Evolutionary conservation across 2,329 filamentous ascomycete species (phyloP), one percentile per base, ranked within the genome.

Genomic region (Diplodia mutila): DNA sequence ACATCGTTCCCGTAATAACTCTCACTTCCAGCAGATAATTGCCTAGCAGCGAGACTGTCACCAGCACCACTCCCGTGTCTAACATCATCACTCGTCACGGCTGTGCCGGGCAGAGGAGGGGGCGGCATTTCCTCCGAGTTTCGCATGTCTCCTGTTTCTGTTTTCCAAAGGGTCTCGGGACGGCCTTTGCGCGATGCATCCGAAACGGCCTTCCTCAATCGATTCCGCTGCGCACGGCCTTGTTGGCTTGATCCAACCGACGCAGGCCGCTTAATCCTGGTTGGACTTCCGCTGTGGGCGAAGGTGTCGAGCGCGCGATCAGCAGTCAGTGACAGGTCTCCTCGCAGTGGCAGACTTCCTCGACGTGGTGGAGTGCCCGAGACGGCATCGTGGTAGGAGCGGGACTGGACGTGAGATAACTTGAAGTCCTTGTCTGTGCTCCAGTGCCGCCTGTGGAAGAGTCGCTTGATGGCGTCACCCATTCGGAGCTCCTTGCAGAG

Each of bases 1-100:
- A 77, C 70, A 59, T 75, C 87, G 73, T 90, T 89, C n/a, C 85
- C 87, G 70, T 87, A 89, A 32, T 49, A 67, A 29, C 66, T 71
- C 52, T 74, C 72, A 2, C 70, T 71, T 37, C 72, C 71, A 7
- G 74, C 65, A 6, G 71, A 72, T 39, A 72, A 71, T 52, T 73
- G 67, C 52, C 21, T 72, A 59, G 46, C 70, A 25, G 61, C 46
- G 5, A 14, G 16, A 25, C 9, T 21, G 63, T 6, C 8, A 16
- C 49, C 39, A 25, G 32, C 18, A 34, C 21, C 37, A n/a, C 37
- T 34, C 34, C 25, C 32, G 25, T 34, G 14, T 16, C 51, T 48
- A 4, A 25, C 52, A 37, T 66, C 39, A 25, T 59, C 52, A 49
- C 52, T 57, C 5, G 64, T 48, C 2, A 66, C 21, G 2, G 64